Base-by-base conservation (phyloP, 441 rosid genomes). In the Manihot esculenta region DNA sequence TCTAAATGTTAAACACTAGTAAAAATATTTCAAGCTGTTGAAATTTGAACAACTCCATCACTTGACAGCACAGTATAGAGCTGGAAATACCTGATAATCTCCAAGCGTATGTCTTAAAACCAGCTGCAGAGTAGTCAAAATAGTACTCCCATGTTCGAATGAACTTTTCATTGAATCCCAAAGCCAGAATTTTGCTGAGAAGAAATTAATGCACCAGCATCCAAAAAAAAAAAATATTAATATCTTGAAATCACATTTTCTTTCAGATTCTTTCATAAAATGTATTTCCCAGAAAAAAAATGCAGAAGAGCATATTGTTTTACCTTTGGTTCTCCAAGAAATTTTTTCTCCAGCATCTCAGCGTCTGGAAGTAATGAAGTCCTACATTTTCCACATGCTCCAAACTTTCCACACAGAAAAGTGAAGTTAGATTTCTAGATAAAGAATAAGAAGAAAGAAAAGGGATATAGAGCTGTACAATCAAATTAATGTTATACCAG, bases 321-420 rank as follows among this genome's bases (percentile, higher is more conserved):
- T 78, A 94, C 99, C 89, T 84, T 60, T 83, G 81, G 9, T 87
- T 87, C 49, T 71, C 91, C 83, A 89, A 59, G 85, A 95, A 95
- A 75, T 86, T 89, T 65, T 81, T 84, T 79, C 96, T 86, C 99
- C 99, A 95, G 62, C 47, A 64, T 81, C 92, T 84, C 21, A 95
- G 79, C 10, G 99, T 95, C 74, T 84, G 87, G 78, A 89, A 86
- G 80, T 89, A 92, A 81, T 92, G 97, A 63, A 89, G 79, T 27
- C 98, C 99, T 38, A 95, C 84, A 71, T 92, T 93, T 72, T 95
- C 97, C 76, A 85, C 87, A 18, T 92, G 89, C 83, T 95, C 96
- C 79, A 92, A 85, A 66, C 98, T 95, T 78, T 63, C 33, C 30
- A 76, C 27, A 1, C 0, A 51, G 1, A 20, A 72, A 20, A 17